Evolutionary conservation across 805 yeast species (phyloP).

Genomic region (Suhomyces tanzawaensis): DNA sequence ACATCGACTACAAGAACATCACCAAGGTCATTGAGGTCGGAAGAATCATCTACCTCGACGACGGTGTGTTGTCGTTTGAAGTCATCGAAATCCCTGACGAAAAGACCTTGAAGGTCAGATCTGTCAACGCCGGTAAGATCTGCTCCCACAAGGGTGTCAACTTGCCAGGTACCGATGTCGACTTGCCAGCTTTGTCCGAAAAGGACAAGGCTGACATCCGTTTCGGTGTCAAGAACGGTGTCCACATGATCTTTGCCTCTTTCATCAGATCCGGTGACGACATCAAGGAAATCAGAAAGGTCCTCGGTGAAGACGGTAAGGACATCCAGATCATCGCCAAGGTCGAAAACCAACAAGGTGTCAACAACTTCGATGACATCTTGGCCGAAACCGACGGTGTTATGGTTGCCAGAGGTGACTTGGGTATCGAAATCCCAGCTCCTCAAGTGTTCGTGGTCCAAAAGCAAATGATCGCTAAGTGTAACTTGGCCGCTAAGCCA

Average conservation of each 20-base stretch:
- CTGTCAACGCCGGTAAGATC: conserved; percentile 93
- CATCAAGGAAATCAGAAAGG: conserved; percentile 85
- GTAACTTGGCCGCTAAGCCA: conserved; percentile 99
- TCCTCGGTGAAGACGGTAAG: conserved; percentile 95
- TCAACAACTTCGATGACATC: conserved; percentile 97
- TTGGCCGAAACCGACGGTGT: conserved; percentile 96
- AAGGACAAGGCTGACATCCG: conserved; percentile 90
- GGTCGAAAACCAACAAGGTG: conserved; percentile 99
- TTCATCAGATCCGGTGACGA: conserved; percentile 95
- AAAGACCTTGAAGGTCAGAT: conserved; percentile 77
- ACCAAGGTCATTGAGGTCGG: conserved; percentile 89
- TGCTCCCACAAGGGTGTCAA: conserved; percentile 98
- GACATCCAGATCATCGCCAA: conserved; percentile 94
- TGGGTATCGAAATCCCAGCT: conserved; percentile 99
- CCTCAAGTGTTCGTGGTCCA: conserved; percentile 98
- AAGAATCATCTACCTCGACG: conserved; percentile 91
- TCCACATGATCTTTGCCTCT: conserved; percentile 98
- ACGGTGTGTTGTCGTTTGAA: conserved; percentile 95
- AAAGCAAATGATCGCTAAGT: conserved; percentile 98
- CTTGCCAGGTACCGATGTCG: conserved; percentile 98
- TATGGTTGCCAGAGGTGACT: conserved; percentile 99
- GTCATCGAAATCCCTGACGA: conserved; percentile 81
- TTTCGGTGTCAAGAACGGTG: conserved; percentile 96
- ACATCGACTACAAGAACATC: conserved; percentile 91
- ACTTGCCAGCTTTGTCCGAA: conserved; percentile 95